A percentile compares a stretch with the other conserved stretches of the same genome.
Evolutionary conservation across 108 stramenopile species (phyloP).

Genomic region (Cylindrotheca closterium): DNA sequence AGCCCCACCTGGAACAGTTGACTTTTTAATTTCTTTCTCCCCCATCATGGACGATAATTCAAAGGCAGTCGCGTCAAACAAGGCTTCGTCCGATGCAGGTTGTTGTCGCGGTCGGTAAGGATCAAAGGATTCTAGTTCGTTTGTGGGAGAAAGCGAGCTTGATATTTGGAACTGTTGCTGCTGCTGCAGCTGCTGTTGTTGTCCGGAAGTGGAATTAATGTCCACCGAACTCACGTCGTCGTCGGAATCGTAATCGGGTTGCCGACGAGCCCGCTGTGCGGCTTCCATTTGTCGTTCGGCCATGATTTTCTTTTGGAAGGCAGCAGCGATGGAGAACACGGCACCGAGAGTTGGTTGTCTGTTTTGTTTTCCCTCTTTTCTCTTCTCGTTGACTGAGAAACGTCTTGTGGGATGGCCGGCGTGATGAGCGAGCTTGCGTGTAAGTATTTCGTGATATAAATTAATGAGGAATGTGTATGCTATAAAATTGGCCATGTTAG

Average conservation of each 20-base stretch:
- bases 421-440: too few relatives aligned
- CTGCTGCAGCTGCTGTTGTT: too few relatives aligned
- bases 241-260: constrained; percentile 29
- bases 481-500: too few relatives aligned
- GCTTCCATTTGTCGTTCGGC: constrained; percentile 22
- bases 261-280: constrained; percentile 22
- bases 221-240: constrained; percentile 3
- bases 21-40: not conserved
- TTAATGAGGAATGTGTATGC: too few relatives aligned
- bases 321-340: not conserved
- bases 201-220: not conserved
- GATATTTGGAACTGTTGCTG: too few relatives aligned
- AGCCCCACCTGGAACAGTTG: constrained; percentile 27
- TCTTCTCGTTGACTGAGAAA: too few relatives aligned
- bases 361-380: too few relatives aligned
- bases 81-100: not conserved
- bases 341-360: not conserved
- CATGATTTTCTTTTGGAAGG: constrained; percentile 5
- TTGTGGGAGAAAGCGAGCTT: not conserved
- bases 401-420: too few relatives aligned
- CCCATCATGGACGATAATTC: constrained; percentile 2
- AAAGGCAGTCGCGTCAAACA: constrained; percentile 6
- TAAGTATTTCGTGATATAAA: too few relatives aligned
- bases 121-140: not conserved
- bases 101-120: not conserved